Base-by-base conservation (phyloP, 1,139 yeast species). In the Taphrina sp. region DNA sequence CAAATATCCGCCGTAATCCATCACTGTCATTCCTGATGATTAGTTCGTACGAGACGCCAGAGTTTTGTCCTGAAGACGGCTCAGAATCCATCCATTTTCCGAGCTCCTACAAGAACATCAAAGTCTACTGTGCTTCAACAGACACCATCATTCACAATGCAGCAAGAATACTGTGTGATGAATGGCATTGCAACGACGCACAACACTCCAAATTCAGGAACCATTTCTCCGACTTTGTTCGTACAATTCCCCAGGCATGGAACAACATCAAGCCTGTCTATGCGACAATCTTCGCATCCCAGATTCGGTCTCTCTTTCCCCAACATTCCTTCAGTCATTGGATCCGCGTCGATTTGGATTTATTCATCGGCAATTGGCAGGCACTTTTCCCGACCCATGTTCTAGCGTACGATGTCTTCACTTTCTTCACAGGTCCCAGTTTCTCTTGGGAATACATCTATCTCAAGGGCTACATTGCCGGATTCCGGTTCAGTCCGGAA, bases 401-500 rank as follows among this genome's bases (percentile, higher is more conserved):
- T 12, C 26, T 39, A 4, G 12, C 7, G 31, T 39, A 39, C 19
- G 44, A 39, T 10, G 33, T 39, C 16, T 22, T 39, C 12, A 24
- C 33, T 5, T 39, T 39, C 26, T 20, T 28, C n/a, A n/a, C 31
- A 5, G 44, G 44, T 12, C 33, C 19, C 22, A n/a, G 8, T 3
- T 12, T 17, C 5, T n/a, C 12, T 14, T 39, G 44, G 44, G 24
- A 24, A 10, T 17, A 39, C 8, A 39, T 39, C 19, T 39, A 28
- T 24, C 31, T 39, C 33, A 39, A 39, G 33, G 44, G 44, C 20
- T 39, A 24, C 20, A 14, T 39, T n/a, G 24, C 44, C 5, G 44
- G 44, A 16, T 39, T 39, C 19, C 31, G 44, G 8, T 12, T 22
- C 10, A 20, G 17, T 7, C 17, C 17, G 5, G 22, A 33, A 12